These are phyloP conservation scores for Leccinum arenicola DNA, from an alignment of 768 basidiomycete species.

Conservation along the genomic window DNA sequence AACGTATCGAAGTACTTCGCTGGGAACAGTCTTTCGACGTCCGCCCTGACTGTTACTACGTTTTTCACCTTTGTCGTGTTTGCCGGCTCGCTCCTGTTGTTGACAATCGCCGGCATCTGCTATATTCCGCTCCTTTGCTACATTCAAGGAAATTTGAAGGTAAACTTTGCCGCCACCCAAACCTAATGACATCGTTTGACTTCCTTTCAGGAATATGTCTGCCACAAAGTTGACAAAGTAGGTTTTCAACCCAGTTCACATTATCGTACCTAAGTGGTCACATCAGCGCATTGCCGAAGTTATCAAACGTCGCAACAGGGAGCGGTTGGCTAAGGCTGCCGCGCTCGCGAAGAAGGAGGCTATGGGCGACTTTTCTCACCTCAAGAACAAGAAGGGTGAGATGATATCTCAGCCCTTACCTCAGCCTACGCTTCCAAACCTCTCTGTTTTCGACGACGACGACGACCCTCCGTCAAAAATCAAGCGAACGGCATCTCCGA, in stretches of 20 bases:
- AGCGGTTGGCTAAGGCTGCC: slow-evolving; percentile 77
- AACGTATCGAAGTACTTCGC: slow-evolving; percentile 77
- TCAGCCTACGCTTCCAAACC: slow-evolving; percentile 91
- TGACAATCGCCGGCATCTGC: slow-evolving; percentile 80
- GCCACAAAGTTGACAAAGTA: slow-evolving; percentile 98
- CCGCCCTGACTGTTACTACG: slow-evolving; percentile 82
- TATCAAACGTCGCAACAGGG: slow-evolving; percentile 87
- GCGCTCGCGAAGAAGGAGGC: slow-evolving; percentile 90
- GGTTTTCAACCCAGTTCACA: slow-evolving; percentile 5
- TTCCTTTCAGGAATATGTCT: slow-evolving; percentile 80
- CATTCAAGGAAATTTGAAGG: slow-evolving; percentile 97
- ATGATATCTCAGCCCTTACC: slow-evolving; percentile 76
- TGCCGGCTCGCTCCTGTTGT: slow-evolving; percentile 73
- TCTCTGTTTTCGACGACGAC: slow-evolving; percentile 77
- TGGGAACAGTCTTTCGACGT: slow-evolving; percentile 72
- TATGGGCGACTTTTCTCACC: slow-evolving; percentile 83
- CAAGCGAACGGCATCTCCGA: slow-evolving; percentile 54
- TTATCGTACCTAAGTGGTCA: slow-evolving; percentile 15
- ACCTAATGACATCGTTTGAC: background rate
- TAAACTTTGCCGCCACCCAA: slow-evolving; percentile 23
- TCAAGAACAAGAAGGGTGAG: slow-evolving; percentile 92
- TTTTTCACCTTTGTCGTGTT: slow-evolving; percentile 90
- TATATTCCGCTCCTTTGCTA: slow-evolving; percentile 95
- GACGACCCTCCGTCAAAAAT: slow-evolving; percentile 54
- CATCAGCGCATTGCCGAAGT: slow-evolving; percentile 85